Percentiles rank a stretch among this genome's conserved stretches.
phyloP scores from a whole-genome alignment of 106 monocot genomes.

The Dactylorhiza incarnata region DNA sequence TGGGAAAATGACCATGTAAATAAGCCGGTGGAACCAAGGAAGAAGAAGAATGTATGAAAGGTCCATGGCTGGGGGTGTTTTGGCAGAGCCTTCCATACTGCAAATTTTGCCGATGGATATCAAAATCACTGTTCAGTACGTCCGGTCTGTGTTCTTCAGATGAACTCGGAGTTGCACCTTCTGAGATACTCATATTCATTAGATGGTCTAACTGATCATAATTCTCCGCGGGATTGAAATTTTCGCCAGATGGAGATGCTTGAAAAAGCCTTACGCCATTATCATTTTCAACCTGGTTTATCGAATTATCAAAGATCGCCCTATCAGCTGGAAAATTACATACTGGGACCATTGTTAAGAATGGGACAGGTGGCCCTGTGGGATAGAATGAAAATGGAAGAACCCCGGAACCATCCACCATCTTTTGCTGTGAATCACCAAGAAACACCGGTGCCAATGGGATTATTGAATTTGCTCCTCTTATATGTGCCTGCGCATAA shows the following conservation, averaged over 20 bases:
- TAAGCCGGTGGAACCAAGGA: conserved; percentile 39
- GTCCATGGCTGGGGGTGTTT: conserved; percentile 23
- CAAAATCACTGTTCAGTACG: conserved; percentile 72
- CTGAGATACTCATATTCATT: conserved; percentile 19
- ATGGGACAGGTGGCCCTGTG: conserved; percentile 71
- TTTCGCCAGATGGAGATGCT: conserved; percentile 14
- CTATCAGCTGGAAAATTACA: conserved; percentile 30
- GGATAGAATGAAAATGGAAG: conserved; percentile 53
- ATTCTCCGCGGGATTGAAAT: conserved; percentile 23
- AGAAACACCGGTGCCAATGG: conserved; percentile 38
- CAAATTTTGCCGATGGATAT: conserved; percentile 65
- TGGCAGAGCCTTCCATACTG: conserved; percentile 64
- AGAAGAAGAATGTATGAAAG: conserved; percentile 25
- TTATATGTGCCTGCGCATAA: conserved; percentile 24
- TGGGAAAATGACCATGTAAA: conserved; percentile 50
- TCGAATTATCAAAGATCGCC: conserved; percentile 17
- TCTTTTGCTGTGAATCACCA: conserved; percentile 31
- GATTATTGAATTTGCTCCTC: not conserved
- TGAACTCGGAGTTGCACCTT: conserved; percentile 13
- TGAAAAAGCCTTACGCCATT: conserved; percentile 21
- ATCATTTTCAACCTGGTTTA: conserved; percentile 29
- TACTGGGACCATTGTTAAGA: conserved; percentile 34
- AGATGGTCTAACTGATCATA: conserved; percentile 21
- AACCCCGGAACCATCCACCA: conserved; percentile 36
- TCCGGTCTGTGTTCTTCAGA: conserved; percentile 44